Percentiles rank a stretch among this genome's conserved stretches.
These are phyloP conservation scores for Barnettozyma wickerhamii DNA, from an alignment of 805 yeast genomes.

Conservation along the genomic window DNA sequence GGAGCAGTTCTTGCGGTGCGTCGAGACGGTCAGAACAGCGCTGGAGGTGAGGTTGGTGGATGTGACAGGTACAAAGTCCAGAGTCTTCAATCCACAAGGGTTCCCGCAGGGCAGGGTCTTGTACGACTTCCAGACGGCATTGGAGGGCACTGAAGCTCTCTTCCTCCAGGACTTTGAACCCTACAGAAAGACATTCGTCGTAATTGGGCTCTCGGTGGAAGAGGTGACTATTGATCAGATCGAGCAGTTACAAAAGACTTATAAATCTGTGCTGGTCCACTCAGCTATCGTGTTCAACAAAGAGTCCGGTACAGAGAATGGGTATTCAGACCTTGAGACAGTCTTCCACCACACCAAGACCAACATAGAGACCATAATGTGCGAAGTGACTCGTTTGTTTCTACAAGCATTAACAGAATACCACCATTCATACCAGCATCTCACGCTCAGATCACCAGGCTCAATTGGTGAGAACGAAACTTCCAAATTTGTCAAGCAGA, in stretches of 20 bases:
- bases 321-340: not conserved
- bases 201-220: constrained; percentile 40
- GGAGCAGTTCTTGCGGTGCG: constrained; percentile 35
- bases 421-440: constrained; percentile 71
- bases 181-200: constrained; percentile 69
- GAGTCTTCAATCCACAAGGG: constrained; percentile 75
- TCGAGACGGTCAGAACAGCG: constrained; percentile 40
- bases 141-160: constrained; percentile 51
- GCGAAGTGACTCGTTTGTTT: constrained; percentile 67
- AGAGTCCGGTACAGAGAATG: no score
- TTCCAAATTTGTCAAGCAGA: constrained; percentile 32
- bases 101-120: constrained; percentile 75
- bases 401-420: constrained; percentile 60
- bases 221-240: constrained; percentile 26
- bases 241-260: constrained; percentile 37
- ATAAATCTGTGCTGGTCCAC: constrained; percentile 53
- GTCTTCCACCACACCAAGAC: constrained; percentile 14
- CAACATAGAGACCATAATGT: constrained; percentile 57
- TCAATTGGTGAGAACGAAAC: constrained; percentile 50
- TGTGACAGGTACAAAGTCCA: constrained; percentile 58
- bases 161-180: constrained; percentile 89
- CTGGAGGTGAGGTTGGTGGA: constrained; percentile 71
- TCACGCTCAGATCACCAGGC: constrained; percentile 80
- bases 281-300: constrained; percentile 46
- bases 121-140: constrained; percentile 47